A percentile compares a stretch with the other conserved stretches of the same genome.
Conservation (phyloP, 2,329 filamentous ascomycete species). For the Cadophora luteo-olivacea region DNA sequence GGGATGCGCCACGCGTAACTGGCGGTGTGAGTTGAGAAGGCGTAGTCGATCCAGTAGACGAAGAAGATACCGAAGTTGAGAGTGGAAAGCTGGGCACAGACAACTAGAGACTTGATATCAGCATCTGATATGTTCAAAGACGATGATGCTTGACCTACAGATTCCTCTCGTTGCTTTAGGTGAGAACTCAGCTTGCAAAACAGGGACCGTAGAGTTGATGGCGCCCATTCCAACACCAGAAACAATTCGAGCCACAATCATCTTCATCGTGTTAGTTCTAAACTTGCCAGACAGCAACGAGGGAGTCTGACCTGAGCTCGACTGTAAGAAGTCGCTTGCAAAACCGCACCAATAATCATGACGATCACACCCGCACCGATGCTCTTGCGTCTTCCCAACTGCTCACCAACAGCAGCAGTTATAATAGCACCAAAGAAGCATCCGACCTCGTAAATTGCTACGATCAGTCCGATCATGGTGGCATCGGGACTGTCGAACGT, state of each 20-base stretch:
- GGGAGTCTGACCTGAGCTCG: constrained; percentile 52
- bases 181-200: constrained; percentile 59
- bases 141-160: no score
- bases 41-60: constrained; percentile 67
- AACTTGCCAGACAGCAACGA: background rate
- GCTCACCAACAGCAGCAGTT: constrained; percentile 56
- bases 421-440: constrained; percentile 58
- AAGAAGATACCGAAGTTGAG: constrained; percentile 63
- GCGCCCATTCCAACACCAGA: constrained; percentile 56
- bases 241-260: constrained; percentile 55
- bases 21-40: constrained; percentile 55
- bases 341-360: constrained; percentile 61
- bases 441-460: constrained; percentile 55
- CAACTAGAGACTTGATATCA: constrained; percentile 41
- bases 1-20: constrained; percentile 65
- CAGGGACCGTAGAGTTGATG: constrained; percentile 55
- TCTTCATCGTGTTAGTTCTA: background rate
- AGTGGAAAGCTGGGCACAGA: constrained; percentile 55
- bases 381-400: constrained; percentile 60
- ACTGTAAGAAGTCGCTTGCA: constrained; percentile 49
- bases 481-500: constrained; percentile 50
- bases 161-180: constrained; percentile 49
- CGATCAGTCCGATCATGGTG: constrained; percentile 53
- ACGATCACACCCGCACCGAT: constrained; percentile 62
- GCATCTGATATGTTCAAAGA: no score